Conservation (phyloP, 345 rosid genomes). For the Syzygium aromaticum region DNA sequence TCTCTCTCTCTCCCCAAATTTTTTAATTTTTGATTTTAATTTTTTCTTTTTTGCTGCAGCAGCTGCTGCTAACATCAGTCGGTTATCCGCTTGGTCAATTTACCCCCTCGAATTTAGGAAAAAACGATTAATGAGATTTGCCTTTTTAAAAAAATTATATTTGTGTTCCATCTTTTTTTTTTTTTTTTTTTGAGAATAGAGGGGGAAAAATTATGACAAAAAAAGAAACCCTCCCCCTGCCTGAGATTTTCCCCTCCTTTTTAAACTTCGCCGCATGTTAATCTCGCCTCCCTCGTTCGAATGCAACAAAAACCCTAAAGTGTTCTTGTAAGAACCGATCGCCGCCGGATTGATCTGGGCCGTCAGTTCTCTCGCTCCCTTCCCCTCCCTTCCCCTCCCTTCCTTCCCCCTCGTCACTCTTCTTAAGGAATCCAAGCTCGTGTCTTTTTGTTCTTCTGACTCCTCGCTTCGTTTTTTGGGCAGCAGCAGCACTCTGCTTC, state of each 20-base stretch:
- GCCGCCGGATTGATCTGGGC: conserved; percentile 69
- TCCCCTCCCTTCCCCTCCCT: conserved; percentile 1
- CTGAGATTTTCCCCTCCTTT: neutral
- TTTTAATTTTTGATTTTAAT: conserved; percentile 5
- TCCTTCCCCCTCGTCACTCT: neutral
- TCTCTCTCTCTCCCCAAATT: conserved; percentile 17
- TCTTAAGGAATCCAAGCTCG: neutral
- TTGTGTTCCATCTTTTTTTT: too few species aligned
- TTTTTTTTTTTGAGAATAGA: neutral
- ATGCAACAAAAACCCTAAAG: conserved; percentile 72
- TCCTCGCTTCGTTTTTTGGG: neutral
- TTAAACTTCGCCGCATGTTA: neutral
- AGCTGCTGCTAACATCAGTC: neutral
- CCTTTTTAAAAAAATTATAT: neutral
- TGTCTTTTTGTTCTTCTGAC: neutral
- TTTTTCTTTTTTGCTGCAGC: neutral
- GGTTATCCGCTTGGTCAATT: neutral
- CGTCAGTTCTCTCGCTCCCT: neutral
- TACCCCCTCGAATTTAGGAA: neutral
- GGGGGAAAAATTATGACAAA: neutral
- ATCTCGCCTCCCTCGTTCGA: neutral
- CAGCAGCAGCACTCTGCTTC: neutral
- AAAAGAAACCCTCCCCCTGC: neutral
- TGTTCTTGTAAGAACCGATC: conserved; percentile 69
- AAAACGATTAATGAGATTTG: neutral